phyloP scores from a whole-genome alignment of 306 rosid species.

The Datisca glomerata region DNA sequence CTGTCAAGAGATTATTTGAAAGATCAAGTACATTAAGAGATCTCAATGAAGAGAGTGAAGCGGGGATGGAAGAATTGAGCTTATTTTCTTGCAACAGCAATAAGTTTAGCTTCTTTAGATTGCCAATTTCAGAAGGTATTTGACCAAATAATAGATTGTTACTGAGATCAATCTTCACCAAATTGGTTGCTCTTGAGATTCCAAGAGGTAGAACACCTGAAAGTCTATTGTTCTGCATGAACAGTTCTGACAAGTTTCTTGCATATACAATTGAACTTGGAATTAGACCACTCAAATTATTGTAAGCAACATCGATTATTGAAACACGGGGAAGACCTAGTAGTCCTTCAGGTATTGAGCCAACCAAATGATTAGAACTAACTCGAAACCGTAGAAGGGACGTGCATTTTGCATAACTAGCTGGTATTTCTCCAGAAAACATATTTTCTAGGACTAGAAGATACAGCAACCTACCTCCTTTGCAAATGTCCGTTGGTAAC shows the following conservation, averaged over 20 bases:
- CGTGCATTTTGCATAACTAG: constrained; percentile 44
- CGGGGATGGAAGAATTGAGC: constrained; percentile 62
- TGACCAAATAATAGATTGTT: constrained; percentile 67
- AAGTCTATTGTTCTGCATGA: constrained; percentile 59
- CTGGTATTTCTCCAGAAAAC: constrained; percentile 63
- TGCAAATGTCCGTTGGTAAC: constrained; percentile 66
- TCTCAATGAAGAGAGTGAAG: constrained; percentile 45
- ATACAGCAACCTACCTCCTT: constrained; percentile 47
- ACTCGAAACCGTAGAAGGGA: constrained; percentile 67
- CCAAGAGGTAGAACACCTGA: constrained; percentile 63
- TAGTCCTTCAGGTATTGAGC: constrained; percentile 63
- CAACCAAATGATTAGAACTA: constrained; percentile 50
- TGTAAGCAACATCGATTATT: constrained; percentile 64
- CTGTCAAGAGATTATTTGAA: constrained; percentile 67
- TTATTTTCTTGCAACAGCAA: constrained; percentile 71
- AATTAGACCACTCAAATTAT: constrained; percentile 55
- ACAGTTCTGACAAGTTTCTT: constrained; percentile 69
- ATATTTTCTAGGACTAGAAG: constrained; percentile 58
- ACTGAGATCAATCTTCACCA: constrained; percentile 87
- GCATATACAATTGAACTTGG: constrained; percentile 37
- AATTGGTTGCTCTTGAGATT: constrained; percentile 48
- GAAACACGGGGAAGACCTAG: constrained; percentile 66
- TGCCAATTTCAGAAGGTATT: constrained; percentile 68
- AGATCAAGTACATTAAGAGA: constrained; percentile 91
- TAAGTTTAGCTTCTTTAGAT: constrained; percentile 52